Evolutionary conservation across 1,284 basidiomycete species (phyloP).

Genomic region (Flammula alnicola): DNA sequence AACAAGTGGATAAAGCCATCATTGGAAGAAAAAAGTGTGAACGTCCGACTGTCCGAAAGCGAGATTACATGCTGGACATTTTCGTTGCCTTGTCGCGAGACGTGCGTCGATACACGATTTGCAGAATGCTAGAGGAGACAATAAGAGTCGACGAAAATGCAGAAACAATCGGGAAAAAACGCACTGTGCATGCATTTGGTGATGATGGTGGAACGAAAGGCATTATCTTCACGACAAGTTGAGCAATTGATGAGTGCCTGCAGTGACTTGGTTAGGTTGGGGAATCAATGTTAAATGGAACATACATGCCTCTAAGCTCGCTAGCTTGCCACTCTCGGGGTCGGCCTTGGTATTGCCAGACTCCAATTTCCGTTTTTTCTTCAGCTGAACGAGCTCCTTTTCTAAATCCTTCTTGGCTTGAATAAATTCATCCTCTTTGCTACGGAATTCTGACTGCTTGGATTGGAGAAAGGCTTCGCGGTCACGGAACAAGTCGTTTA

Average conservation of each 20-base stretch:
- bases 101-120: slow-evolving; percentile 87
- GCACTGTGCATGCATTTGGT: slow-evolving; percentile 95
- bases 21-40: slow-evolving; percentile 86
- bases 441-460: slow-evolving; percentile 43
- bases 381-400: slow-evolving; percentile 49
- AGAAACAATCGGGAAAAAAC: slow-evolving; percentile 35
- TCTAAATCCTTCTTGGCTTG: slow-evolving; percentile 59
- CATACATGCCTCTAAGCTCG: slow-evolving; percentile 8
- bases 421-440: slow-evolving; percentile 50
- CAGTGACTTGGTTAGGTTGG: slow-evolving; percentile 7
- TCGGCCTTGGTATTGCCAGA: slow-evolving; percentile 42
- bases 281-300: background rate
- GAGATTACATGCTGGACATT: slow-evolving; percentile 92
- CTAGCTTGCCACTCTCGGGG: slow-evolving; percentile 36
- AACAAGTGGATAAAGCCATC: slow-evolving; percentile 20
- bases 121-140: slow-evolving; percentile 77
- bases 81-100: slow-evolving; percentile 90
- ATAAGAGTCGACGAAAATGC: slow-evolving; percentile 5
- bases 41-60: slow-evolving; percentile 90
- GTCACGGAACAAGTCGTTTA: slow-evolving; percentile 26
- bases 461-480: slow-evolving; percentile 39
- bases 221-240: slow-evolving; percentile 72
- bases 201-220: slow-evolving; percentile 87
- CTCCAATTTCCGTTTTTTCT: slow-evolving; percentile 35
- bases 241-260: slow-evolving; percentile 92